phyloP scores from a whole-genome alignment of 164 flowering plant species.

The Magnolia changhungtana region DNA sequence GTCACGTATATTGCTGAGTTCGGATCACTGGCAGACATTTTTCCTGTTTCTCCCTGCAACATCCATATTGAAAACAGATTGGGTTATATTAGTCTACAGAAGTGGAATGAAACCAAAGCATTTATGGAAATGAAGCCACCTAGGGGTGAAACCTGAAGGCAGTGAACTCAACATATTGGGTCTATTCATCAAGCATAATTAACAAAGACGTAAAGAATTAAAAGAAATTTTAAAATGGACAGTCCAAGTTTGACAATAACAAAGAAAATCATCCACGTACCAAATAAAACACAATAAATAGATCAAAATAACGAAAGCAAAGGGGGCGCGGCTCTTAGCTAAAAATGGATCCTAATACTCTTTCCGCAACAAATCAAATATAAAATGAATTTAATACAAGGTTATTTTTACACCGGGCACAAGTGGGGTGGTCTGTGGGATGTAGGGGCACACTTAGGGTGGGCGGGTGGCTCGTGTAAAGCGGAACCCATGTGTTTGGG shows the following conservation, averaged over 20 bases:
- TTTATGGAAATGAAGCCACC: background rate
- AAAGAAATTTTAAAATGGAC: background rate
- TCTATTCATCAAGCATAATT: background rate
- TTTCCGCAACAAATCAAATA: no score
- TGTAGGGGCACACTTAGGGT: no score
- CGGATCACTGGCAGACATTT: slow-evolving; percentile 98
- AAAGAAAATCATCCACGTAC: background rate
- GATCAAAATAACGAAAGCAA: background rate
- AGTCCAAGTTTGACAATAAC: background rate
- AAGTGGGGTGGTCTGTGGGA: no score
- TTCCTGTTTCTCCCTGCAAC: slow-evolving; percentile 89
- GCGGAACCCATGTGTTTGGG: no score
- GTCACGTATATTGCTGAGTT: slow-evolving; percentile 97
- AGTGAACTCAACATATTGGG: background rate
- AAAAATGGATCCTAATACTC: no score
- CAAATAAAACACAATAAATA: background rate
- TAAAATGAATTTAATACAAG: no score
- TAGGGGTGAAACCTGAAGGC: background rate
- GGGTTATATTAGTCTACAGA: background rate
- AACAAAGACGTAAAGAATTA: background rate
- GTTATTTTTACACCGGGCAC: no score
- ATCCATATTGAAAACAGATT: background rate
- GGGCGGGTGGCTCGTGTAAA: no score
- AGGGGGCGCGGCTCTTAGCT: background rate
- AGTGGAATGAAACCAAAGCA: background rate